Percentiles rank a stretch among this genome's conserved stretches.
These are phyloP conservation scores for Euptelea pleiosperma DNA, from an alignment of 164 flowering plant species.

Conservation along the genomic window DNA sequence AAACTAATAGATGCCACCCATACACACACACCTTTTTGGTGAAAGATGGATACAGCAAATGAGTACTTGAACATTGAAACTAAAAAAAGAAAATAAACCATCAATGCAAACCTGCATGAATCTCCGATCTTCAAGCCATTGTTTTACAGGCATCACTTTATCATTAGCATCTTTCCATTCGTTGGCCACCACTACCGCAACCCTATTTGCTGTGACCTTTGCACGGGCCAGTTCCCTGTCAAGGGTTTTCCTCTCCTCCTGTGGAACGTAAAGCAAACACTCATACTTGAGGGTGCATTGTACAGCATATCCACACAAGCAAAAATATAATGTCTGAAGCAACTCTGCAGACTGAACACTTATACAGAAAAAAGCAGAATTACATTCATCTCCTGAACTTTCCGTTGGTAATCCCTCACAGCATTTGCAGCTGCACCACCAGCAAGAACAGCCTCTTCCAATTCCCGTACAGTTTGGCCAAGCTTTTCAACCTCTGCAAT, in stretches of 20 bases:
- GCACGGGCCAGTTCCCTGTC: constrained; percentile 98
- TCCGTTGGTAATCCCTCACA: constrained; percentile 95
- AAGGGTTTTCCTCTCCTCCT: constrained; percentile 93
- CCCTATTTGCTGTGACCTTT: constrained; percentile 94
- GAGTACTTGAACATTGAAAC: constrained; percentile 5
- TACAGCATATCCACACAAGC: not conserved
- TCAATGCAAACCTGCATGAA: constrained; percentile 60
- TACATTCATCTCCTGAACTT: constrained; percentile 99
- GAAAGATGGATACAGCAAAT: not conserved
- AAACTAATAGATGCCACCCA: constrained; percentile 1
- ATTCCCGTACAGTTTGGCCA: constrained; percentile 89
- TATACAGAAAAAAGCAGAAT: constrained; percentile 14
- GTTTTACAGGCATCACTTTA: constrained; percentile 98
- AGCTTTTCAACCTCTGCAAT: constrained; percentile 99
- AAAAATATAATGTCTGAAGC: not conserved
- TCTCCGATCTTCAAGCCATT: constrained; percentile 95
- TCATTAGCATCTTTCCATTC: constrained; percentile 99
- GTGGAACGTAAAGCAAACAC: constrained; percentile 15
- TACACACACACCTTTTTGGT: constrained; percentile 3
- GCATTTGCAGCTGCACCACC: constrained; percentile 99
- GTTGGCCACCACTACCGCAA: constrained; percentile 89
- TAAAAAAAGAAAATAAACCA: not conserved
- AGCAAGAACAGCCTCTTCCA: constrained; percentile 98
- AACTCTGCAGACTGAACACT: not conserved
- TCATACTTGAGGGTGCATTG: not conserved